Base-by-base conservation (phyloP, 2,329 filamentous ascomycete species). In the Tolypocladium ophioglossoides region DNA sequence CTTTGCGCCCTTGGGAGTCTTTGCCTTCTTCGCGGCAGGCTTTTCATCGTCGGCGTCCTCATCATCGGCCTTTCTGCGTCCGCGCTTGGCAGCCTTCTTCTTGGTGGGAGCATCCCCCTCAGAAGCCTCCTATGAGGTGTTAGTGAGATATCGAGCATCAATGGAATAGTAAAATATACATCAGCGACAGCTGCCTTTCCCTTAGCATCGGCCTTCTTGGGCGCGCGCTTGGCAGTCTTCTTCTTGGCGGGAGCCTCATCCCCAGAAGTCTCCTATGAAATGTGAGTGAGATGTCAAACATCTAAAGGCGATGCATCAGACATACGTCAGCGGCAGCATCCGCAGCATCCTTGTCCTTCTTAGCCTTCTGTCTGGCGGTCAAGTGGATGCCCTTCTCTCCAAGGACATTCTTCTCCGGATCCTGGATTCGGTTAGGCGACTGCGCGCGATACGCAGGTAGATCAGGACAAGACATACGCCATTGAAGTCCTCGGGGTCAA, bases 401-500 rank as follows among this genome's bases (percentile, higher is more conserved):
- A 4, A 81, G 84, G 22, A 79, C 76, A 66, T 94, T 95, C 72
- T 82, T 80, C 64, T 87, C 86, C 4, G 81, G 74, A 60, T 95
- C 89, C 88, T 94, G 60, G 16, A 16, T 38, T 18, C 22, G n/a
- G 49, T 54, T 27, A 56, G 50, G 47, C 46, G 22, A 27, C 20
- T 7, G 24, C 2, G 12, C 20, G 18, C 44, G 4, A 5, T 8
- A 12, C 10, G 11, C 27, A 34, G 55, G 32, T 24, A 55, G 63
- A 34, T 51, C n/a, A 16, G 8, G 49, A 41, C 8, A n/a, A 62
- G 35, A 75, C 87, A 72, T 78, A 95, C 91, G 14, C 90, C 90
- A 37, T 86, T 92, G 83, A 90, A 96, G 62, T 96, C 92, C 52
- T 89, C 85, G 44, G 89, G 78, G 61, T 87, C 86, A 62, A 97